Conservation (phyloP, 139 green algal genomes). For the Medakamo hakoo region DNA sequence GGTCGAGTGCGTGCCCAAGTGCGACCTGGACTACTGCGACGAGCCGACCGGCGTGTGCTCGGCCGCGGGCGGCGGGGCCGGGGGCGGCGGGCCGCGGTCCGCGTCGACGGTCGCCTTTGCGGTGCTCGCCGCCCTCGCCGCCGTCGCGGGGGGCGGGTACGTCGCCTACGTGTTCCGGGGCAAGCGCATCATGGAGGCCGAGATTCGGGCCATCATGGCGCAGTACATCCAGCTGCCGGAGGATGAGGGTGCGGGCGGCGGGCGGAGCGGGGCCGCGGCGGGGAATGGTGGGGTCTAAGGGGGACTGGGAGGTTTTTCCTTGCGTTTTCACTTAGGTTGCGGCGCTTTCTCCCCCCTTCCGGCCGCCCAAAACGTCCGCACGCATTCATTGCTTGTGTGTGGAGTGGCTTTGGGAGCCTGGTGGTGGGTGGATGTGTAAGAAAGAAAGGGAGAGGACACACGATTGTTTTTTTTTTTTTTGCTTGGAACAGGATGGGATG, state of each 20-base stretch:
- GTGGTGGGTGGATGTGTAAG: too few species aligned
- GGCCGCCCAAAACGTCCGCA: too few species aligned
- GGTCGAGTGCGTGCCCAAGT: conserved; percentile 31
- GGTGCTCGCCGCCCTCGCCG: conserved; percentile 9
- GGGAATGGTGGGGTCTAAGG: background rate
- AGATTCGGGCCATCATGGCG: conserved; percentile 65
- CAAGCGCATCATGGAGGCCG: conserved; percentile 23
- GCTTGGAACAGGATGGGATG: too few species aligned
- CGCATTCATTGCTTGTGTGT: too few species aligned
- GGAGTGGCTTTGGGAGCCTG: too few species aligned
- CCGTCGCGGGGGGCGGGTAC: conserved; percentile 21
- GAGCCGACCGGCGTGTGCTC: conserved; percentile 17
- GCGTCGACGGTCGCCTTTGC: background rate
- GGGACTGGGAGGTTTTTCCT: background rate
- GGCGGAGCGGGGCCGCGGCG: background rate
- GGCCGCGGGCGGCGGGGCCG: background rate
- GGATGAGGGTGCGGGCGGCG: background rate
- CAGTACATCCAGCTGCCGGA: conserved; percentile 65
- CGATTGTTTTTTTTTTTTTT: too few species aligned
- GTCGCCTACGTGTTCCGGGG: conserved; percentile 27
- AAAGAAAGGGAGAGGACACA: too few species aligned
- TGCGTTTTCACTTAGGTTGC: background rate
- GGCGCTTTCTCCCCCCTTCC: background rate
- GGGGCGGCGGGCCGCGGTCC: background rate
- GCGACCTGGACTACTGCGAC: conserved; percentile 36